phyloP scores from a whole-genome alignment of 1,284 basidiomycete genomes.

The Ustilago loliicola region DNA sequence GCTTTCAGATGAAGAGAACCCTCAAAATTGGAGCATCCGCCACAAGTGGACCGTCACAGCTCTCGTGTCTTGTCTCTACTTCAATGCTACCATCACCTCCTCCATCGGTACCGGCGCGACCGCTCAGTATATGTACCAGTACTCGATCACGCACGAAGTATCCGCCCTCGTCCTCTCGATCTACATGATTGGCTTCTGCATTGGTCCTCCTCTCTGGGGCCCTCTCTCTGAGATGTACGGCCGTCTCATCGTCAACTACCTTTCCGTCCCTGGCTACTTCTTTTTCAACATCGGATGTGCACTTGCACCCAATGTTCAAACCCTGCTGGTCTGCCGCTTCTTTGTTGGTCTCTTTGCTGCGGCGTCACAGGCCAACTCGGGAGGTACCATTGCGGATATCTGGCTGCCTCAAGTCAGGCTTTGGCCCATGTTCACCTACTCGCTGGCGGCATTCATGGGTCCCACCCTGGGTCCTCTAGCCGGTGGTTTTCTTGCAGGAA shows the following conservation, averaged over 20 bases:
- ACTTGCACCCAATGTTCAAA: slow-evolving; percentile 41
- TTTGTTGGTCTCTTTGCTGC: slow-evolving; percentile 54
- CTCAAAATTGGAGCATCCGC: slow-evolving; percentile 29
- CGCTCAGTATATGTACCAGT: slow-evolving; percentile 37
- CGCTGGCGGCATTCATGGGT: slow-evolving; percentile 47
- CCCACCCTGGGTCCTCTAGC: slow-evolving; percentile 39
- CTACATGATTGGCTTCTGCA: slow-evolving; percentile 55
- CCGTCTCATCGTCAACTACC: slow-evolving; percentile 52
- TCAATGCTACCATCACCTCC: slow-evolving; percentile 43
- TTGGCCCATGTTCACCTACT: slow-evolving; percentile 56
- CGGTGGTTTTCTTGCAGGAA: slow-evolving; percentile 40
- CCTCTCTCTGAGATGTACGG: slow-evolving; percentile 57
- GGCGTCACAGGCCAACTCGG: slow-evolving; percentile 43
- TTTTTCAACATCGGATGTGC: slow-evolving; percentile 58
- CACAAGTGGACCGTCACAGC: slow-evolving; percentile 46
- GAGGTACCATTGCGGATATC: slow-evolving; percentile 48
- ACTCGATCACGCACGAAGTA: slow-evolving; percentile 32
- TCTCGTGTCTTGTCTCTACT: slow-evolving; percentile 42
- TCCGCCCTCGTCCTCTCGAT: slow-evolving; percentile 42
- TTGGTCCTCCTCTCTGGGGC: slow-evolving; percentile 57
- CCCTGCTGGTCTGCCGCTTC: slow-evolving; percentile 49
- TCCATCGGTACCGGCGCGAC: slow-evolving; percentile 46
- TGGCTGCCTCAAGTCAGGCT: slow-evolving; percentile 31
- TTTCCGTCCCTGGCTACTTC: slow-evolving; percentile 43
- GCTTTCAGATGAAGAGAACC: slow-evolving; percentile 45